These are phyloP conservation scores for Solanum sparsipilum DNA, from an alignment of 257 asterid genomes.

Conservation along the genomic window DNA sequence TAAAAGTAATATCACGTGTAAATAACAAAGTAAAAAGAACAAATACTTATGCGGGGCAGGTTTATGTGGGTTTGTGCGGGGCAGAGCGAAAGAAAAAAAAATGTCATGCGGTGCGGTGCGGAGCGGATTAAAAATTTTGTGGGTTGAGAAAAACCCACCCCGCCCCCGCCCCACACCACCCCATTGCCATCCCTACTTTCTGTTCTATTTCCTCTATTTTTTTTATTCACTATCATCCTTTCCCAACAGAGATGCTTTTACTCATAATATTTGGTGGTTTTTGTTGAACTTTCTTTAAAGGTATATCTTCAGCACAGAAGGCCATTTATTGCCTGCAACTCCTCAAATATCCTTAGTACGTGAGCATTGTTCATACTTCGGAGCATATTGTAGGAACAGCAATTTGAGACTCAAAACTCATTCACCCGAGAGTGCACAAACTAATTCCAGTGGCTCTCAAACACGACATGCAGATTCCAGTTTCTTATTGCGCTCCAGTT, in stretches of 20 bases:
- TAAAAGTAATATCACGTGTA: too few species aligned
- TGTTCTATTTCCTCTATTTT: background rate
- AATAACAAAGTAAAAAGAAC: too few species aligned
- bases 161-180: too few species aligned
- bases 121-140: too few species aligned
- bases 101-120: too few species aligned
- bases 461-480: slow-evolving; percentile 14
- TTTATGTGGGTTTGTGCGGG: too few species aligned
- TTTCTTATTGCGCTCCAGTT: slow-evolving; percentile 21
- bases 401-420: slow-evolving; percentile 28
- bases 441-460: slow-evolving; percentile 39
- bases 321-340: slow-evolving; percentile 87
- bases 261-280: background rate
- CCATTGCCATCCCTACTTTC: background rate
- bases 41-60: too few species aligned
- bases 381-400: slow-evolving; percentile 72
- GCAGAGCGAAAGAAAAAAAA: too few species aligned
- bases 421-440: slow-evolving; percentile 23
- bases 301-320: slow-evolving; percentile 95
- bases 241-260: background rate
- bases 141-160: too few species aligned
- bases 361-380: slow-evolving; percentile 77
- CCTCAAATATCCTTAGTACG: slow-evolving; percentile 74
- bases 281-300: slow-evolving; percentile 26
- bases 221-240: background rate